Evolutionary conservation across 768 basidiomycete species (phyloP).

Genomic region (Gymnopilus dilepis): DNA sequence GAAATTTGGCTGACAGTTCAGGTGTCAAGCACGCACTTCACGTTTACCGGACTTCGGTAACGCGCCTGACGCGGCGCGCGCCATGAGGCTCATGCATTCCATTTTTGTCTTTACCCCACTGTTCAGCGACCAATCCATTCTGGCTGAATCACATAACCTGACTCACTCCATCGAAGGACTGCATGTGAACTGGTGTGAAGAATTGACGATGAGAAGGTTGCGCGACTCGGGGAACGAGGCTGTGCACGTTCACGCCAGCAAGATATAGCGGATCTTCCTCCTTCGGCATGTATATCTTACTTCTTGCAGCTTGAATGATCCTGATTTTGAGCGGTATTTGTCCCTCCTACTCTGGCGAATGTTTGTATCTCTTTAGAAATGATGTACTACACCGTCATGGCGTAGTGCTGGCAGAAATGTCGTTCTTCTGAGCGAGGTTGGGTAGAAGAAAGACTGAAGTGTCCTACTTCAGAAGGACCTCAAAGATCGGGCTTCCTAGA

Average conservation of each 20-base stretch:
- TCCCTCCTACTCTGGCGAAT: not conserved
- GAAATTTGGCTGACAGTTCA: not conserved
- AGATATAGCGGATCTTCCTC: not conserved
- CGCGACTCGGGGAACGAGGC: slow-evolving; percentile 8
- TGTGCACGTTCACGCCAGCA: slow-evolving; percentile 4
- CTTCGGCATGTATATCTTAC: not conserved
- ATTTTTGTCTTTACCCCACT: not conserved
- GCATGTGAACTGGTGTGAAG: slow-evolving; percentile 4
- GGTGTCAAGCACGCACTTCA: not conserved
- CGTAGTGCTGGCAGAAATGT: not conserved
- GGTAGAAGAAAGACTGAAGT: not conserved
- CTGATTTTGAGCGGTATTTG: not conserved
- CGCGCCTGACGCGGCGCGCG: not conserved
- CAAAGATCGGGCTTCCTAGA: not conserved
- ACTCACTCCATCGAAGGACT: slow-evolving; percentile 5
- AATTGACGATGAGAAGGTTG: not conserved
- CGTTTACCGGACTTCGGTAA: slow-evolving; percentile 1
- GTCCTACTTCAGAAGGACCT: not conserved
- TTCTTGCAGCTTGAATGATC: not conserved
- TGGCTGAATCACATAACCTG: not conserved
- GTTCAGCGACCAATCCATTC: not conserved
- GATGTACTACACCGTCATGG: not conserved
- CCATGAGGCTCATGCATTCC: slow-evolving; percentile 6
- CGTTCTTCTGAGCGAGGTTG: not conserved
- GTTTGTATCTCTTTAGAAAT: not conserved